Conservation (phyloP, 2,329 filamentous ascomycete species). For the Epichloe sibirici region DNA sequence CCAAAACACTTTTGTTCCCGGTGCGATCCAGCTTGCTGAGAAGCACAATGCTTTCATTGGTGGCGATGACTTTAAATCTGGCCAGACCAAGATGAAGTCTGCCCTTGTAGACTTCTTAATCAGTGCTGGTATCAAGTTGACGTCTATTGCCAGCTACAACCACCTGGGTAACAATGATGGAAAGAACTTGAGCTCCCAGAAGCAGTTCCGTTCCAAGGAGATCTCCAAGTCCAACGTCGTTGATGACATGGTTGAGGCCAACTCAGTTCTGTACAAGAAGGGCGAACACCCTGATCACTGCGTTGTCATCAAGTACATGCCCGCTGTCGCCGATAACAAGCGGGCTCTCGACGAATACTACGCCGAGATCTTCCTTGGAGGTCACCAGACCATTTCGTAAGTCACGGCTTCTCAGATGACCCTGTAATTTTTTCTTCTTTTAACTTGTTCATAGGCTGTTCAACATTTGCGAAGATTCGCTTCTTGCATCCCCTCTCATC, state of each 20-base stretch:
- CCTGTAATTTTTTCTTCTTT: neutral
- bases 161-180: conserved; percentile 99
- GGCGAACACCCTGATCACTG: conserved; percentile 96
- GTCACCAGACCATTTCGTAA: conserved; percentile 89
- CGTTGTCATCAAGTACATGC: conserved; percentile 99
- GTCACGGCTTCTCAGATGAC: conserved; percentile 15
- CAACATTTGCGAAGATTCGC: conserved; percentile 98
- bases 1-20: conserved; percentile 97
- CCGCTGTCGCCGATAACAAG: conserved; percentile 97
- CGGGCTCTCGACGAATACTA: conserved; percentile 98
- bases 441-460: conserved; percentile 55
- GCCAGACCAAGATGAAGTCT: conserved; percentile 99
- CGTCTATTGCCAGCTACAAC: conserved; percentile 97
- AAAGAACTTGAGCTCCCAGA: conserved; percentile 95
- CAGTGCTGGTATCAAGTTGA: conserved; percentile 96
- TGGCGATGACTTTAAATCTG: conserved; percentile 98
- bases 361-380: conserved; percentile 96
- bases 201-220: conserved; percentile 98
- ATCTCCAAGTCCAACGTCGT: conserved; percentile 99
- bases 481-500: conserved; percentile 90
- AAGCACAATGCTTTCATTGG: conserved; percentile 82
- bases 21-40: conserved; percentile 80
- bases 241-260: conserved; percentile 98
- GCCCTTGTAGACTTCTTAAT: conserved; percentile 97
- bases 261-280: conserved; percentile 76